phyloP scores from a whole-genome alignment of 176 grass and related monocot genomes.

The Juncus effusus region DNA sequence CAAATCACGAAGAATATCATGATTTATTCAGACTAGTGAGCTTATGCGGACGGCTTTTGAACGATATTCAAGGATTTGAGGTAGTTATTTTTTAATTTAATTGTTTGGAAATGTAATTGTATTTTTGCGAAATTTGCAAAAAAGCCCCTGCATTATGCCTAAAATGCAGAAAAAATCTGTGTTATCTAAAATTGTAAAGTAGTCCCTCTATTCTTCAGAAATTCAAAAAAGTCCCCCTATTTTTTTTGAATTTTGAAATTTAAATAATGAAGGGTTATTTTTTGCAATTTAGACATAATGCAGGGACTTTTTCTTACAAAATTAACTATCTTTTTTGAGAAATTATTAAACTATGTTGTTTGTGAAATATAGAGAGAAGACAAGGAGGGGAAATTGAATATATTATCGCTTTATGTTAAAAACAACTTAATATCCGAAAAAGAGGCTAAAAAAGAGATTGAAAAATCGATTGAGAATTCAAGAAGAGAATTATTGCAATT shows the following conservation, averaged over 20 bases:
- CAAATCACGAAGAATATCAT: conserved; percentile 41
- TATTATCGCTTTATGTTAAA: conserved; percentile 32
- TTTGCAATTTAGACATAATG: too few species aligned
- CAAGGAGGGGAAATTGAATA: conserved; percentile 57
- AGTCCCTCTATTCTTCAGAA: too few species aligned
- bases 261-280: neutral
- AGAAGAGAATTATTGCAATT: conserved; percentile 52
- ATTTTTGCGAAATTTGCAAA: too few species aligned
- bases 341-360: neutral
- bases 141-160: too few species aligned
- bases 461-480: conserved; percentile 15
- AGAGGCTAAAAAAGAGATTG: conserved; percentile 23
- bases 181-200: too few species aligned
- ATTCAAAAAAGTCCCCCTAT: too few species aligned
- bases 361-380: conserved; percentile 45
- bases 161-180: too few species aligned
- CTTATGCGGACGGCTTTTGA: conserved; percentile 57
- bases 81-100: conserved; percentile 25
- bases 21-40: conserved; percentile 50
- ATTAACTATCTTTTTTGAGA: neutral
- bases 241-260: too few species aligned
- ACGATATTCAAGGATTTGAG: conserved; percentile 48
- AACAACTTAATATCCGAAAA: conserved; percentile 37
- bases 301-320: too few species aligned
- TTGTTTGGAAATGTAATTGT: too few species aligned